phyloP scores from a whole-genome alignment of 129 eudicot genomes.

The Rutidosis leptorrhynchoides region DNA sequence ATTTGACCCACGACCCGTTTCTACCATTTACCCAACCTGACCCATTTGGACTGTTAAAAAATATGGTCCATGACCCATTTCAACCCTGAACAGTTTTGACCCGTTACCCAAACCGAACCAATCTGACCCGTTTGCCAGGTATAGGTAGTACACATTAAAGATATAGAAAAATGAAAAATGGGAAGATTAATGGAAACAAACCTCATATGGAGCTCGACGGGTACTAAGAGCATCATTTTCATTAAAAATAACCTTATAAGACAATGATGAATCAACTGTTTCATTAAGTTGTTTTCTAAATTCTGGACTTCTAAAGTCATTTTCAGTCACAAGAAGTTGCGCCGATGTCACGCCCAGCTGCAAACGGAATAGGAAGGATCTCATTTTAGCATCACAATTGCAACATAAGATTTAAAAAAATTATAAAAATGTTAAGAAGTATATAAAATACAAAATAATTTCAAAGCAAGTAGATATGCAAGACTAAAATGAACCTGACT shows the following conservation, averaged over 20 bases:
- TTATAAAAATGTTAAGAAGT: neutral
- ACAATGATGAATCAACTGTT: slow-evolving; percentile 60
- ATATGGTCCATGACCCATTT: too few species aligned
- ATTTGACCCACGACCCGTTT: too few species aligned
- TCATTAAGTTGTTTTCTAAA: slow-evolving; percentile 76
- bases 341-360: slow-evolving; percentile 88
- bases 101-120: too few species aligned
- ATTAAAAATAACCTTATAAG: slow-evolving; percentile 67
- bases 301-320: slow-evolving; percentile 77
- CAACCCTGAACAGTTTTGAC: too few species aligned
- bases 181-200: too few species aligned
- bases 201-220: too few species aligned
- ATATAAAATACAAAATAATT: slow-evolving; percentile 3
- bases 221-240: slow-evolving; percentile 97
- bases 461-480: neutral
- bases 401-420: neutral
- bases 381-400: neutral
- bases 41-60: too few species aligned
- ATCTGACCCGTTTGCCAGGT: too few species aligned
- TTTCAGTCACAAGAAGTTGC: slow-evolving; percentile 88
- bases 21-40: too few species aligned
- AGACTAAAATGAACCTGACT: slow-evolving; percentile 56
- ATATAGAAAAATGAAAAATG: too few species aligned
- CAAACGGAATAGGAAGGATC: neutral
- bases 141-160: too few species aligned